Percentiles rank a stretch among this genome's conserved stretches.
Evolutionary conservation across 75 land plant genomes (phyloP).

Genomic region (Selaginella tamariscina): DNA sequence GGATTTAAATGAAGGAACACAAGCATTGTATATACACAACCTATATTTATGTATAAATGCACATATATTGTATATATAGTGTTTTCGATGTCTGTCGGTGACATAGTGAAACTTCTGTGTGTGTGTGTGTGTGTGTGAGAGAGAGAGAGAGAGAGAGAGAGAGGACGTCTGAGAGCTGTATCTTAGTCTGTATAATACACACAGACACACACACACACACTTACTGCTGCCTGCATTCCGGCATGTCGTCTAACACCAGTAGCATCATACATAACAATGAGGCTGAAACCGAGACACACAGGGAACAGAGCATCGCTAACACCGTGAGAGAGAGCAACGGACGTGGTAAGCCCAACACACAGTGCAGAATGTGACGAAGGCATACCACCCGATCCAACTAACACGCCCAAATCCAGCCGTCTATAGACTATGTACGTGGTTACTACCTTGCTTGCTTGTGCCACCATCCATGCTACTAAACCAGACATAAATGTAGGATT

Average conservation of each 20-base stretch:
- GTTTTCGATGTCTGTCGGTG: too few species aligned
- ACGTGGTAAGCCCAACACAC: conserved; percentile 69
- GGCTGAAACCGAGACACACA: conserved; percentile 76
- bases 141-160: too few species aligned
- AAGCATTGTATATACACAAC: too few species aligned
- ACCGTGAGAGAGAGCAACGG: conserved; percentile 86
- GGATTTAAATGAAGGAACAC: too few species aligned
- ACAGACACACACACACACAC: too few species aligned
- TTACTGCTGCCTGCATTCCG: conserved; percentile 86
- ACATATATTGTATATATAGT: too few species aligned
- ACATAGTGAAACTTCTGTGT: too few species aligned
- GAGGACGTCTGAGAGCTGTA: too few species aligned
- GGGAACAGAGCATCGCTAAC: conserved; percentile 76
- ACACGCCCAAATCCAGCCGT: conserved; percentile 58
- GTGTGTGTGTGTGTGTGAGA: too few species aligned
- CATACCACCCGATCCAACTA: conserved; percentile 87
- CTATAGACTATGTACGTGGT: conserved; percentile 63
- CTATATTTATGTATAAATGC: too few species aligned
- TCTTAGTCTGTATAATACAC: too few species aligned
- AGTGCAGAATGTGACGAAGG: conserved; percentile 91
- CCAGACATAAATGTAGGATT: conserved; percentile 93
- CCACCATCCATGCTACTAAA: conserved; percentile 66
- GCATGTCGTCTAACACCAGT: conserved; percentile 86
- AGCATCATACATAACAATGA: conserved; percentile 98
- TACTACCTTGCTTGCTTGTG: conserved; percentile 56